Evolutionary conservation across 257 asterid genomes (phyloP).

Genomic region (Primulina huaijiensis): DNA sequence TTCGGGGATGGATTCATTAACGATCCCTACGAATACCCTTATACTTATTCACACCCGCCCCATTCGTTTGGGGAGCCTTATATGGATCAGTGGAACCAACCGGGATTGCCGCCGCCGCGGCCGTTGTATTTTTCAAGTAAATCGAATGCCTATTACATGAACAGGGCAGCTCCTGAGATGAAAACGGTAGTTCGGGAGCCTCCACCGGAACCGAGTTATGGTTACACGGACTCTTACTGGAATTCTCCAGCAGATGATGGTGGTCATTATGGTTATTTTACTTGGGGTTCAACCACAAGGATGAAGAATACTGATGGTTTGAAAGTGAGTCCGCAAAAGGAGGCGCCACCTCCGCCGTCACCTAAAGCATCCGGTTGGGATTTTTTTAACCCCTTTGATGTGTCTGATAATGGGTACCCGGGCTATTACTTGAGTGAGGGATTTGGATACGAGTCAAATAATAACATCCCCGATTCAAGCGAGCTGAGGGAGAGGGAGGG

Average conservation of each 20-base stretch:
- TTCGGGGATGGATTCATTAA: constrained; percentile 29
- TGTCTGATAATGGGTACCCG: constrained; percentile 38
- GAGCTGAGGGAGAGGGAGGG: constrained; percentile 97
- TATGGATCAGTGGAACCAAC: constrained; percentile 44
- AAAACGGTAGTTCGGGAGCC: constrained; percentile 73
- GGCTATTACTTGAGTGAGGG: constrained; percentile 40
- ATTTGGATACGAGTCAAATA: constrained; percentile 44
- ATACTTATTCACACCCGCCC: constrained; percentile 29
- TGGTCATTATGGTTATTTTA: constrained; percentile 43
- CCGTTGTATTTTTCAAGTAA: constrained; percentile 38
- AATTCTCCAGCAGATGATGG: constrained; percentile 20
- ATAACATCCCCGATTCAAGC: constrained; percentile 83
- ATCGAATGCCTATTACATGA: constrained; percentile 69
- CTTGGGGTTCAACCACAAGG: constrained; percentile 27
- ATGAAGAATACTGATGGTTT: constrained; percentile 29
- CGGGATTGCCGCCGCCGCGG: constrained; percentile 28
- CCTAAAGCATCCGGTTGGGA: constrained; percentile 83
- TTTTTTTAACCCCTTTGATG: constrained; percentile 73
- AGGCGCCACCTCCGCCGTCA: constrained; percentile 87
- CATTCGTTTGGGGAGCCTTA: constrained; percentile 37
- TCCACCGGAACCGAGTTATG: constrained; percentile 48
- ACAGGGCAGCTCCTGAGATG: constrained; percentile 58
- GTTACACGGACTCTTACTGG: constrained; percentile 58
- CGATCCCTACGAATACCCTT: constrained; percentile 32
- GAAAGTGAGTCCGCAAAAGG: constrained; percentile 40